Conservation (phyloP, 805 yeast species). For the Wickerhamiella bombiphila region DNA sequence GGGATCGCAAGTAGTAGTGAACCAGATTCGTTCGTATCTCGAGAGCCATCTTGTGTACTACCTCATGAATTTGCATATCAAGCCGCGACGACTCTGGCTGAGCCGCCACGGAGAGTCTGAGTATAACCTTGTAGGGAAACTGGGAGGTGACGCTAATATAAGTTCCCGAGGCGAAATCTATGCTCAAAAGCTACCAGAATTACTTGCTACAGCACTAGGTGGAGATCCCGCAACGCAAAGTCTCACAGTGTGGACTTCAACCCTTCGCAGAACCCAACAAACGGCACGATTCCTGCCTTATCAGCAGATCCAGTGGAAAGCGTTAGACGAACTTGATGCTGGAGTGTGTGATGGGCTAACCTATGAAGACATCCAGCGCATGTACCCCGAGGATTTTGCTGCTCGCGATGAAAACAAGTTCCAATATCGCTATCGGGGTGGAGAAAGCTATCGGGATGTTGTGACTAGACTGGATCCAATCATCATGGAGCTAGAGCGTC, state of each 20-base stretch:
- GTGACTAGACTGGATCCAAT: constrained; percentile 92
- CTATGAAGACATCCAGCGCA: constrained; percentile 73
- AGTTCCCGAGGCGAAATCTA: constrained; percentile 75
- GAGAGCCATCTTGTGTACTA: constrained; percentile 89
- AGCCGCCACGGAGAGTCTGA: constrained; percentile 93
- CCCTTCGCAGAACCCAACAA: constrained; percentile 79
- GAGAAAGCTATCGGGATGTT: constrained; percentile 92
- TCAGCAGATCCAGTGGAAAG: constrained; percentile 85
- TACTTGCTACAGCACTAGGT: constrained; percentile 47
- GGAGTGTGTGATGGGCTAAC: constrained; percentile 97
- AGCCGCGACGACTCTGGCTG: constrained; percentile 83
- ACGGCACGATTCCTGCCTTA: constrained; percentile 75
- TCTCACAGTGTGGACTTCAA: constrained; percentile 91
- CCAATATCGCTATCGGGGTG: constrained; percentile 91
- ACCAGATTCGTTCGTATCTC: constrained; percentile 72
- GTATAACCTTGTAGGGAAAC: constrained; percentile 82
- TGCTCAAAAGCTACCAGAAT: constrained; percentile 63
- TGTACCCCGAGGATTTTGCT: constrained; percentile 85
- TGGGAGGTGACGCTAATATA: constrained; percentile 87
- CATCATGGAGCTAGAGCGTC: constrained; percentile 95
- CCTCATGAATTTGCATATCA: constrained; percentile 87
- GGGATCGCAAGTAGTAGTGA: constrained; percentile 75
- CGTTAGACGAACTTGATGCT: constrained; percentile 90
- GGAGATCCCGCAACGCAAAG: no score
- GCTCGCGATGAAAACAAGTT: constrained; percentile 94